Evolutionary conservation across 2,329 filamentous ascomycete species (phyloP), one percentile per base, ranked within the genome.

Genomic region (Alternaria panax): DNA sequence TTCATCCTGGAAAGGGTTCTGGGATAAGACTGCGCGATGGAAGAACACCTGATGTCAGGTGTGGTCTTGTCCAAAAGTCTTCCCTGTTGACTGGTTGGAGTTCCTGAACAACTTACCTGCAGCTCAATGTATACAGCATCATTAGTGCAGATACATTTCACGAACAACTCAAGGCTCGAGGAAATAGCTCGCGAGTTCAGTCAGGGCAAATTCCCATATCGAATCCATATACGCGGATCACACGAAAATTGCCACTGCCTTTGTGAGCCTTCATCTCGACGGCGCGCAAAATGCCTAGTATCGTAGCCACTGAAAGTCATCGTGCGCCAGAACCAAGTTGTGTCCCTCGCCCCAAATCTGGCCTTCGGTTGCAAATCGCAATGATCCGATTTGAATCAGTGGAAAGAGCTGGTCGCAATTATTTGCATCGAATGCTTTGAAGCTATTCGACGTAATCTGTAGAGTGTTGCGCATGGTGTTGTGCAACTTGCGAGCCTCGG

Each of bases 251-350:
- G 38, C 6, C 11, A 20, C 38, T 24, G 4, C 18, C 18, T 5
- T 40, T 14, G 18, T n/a, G 38, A 40, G 14, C 14, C 38, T 40
- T 22, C 16, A 16, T 1, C 9, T 46, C 28, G 6, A 46, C n/a
- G n/a, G 28, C n/a, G 16, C n/a, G 18, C n/a, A 3, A 32, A 8
- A 22, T 14, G 11, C 7, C 62, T 62, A 68, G 58, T 71, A 74
- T 40, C 60, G 60, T 20, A 74, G 52, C 72, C 72, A 74, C 43
- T 72, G 71, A 30, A 74, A 74, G 36, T 73, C 70, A 36, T 68
- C 64, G 20, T 72, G 65, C 9, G 71, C 71, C n/a, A 74, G 58
- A 38, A 74, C 69, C 38, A 74, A 12, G 38, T 74, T 73, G 27
- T 73, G 66, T 8, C 72, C 72, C 27, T 74, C 68, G 9, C 69